Percentiles rank a stretch among this genome's conserved stretches.
Evolutionary conservation across 305 asterid genomes (phyloP).

Genomic region (Fraxinus paxiana): DNA sequence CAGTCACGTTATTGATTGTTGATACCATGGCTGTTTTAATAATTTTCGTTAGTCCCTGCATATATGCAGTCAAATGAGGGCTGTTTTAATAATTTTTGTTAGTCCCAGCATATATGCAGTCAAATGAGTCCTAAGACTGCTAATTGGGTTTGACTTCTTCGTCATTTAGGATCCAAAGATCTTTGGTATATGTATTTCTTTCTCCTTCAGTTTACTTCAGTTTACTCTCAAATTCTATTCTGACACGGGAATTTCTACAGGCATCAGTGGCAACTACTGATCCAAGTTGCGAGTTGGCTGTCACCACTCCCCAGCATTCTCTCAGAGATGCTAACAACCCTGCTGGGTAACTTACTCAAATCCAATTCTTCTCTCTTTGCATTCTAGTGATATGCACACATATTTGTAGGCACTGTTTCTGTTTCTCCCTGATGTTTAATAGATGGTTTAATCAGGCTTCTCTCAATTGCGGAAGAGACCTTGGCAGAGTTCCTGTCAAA

Average conservation of each 20-base stretch:
- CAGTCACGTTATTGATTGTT: not conserved
- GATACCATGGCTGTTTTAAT: not conserved
- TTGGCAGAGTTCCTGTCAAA: conserved; percentile 96
- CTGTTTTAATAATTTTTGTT: not conserved
- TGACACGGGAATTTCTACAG: conserved; percentile 27
- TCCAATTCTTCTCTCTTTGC: not conserved
- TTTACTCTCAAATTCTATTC: not conserved
- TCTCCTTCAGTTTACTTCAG: not conserved
- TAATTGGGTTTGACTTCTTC: not conserved
- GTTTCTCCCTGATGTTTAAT: not conserved
- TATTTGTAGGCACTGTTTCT: not conserved
- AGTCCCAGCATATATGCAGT: not conserved
- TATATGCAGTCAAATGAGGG: too few relatives aligned
- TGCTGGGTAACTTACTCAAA: conserved; percentile 62
- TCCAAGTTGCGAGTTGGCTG: conserved; percentile 79
- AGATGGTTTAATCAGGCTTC: conserved; percentile 55
- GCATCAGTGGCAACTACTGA: conserved; percentile 56
- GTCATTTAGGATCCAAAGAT: not conserved
- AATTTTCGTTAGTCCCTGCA: not conserved
- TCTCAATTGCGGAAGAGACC: conserved; percentile 93
- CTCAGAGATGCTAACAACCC: conserved; percentile 82
- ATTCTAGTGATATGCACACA: not conserved
- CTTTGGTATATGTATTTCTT: not conserved
- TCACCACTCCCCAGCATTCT: conserved; percentile 70
- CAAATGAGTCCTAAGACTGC: not conserved